Percentiles rank a stretch among this genome's conserved stretches.
Conservation (phyloP, 164 flowering plant genomes). For the Echeveria elegans region DNA sequence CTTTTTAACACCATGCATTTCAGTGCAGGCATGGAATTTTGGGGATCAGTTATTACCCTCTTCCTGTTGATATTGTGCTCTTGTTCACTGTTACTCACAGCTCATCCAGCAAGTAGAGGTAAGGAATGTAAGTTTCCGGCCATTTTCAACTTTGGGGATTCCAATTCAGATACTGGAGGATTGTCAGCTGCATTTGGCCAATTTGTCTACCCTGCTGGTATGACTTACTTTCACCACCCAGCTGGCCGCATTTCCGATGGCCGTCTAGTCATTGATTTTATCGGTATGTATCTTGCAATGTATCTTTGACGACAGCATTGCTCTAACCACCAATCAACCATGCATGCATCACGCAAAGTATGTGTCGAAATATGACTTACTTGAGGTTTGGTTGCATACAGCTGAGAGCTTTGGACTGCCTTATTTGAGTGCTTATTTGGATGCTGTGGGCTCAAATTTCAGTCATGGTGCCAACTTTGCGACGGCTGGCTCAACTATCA, state of each 20-base stretch:
- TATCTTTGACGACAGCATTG: neutral
- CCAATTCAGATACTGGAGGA: slow-evolving; percentile 2
- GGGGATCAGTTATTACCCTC: neutral
- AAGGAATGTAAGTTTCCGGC: neutral
- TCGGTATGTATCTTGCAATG: neutral
- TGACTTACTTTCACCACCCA: neutral
- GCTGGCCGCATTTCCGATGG: neutral
- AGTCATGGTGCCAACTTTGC: slow-evolving; percentile 1
- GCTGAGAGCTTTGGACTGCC: slow-evolving; percentile 5
- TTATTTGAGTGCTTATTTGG: neutral
- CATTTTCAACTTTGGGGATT: slow-evolving; percentile 1
- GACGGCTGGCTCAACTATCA: neutral
- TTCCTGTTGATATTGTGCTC: neutral
- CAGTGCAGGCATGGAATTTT: neutral
- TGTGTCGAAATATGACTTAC: neutral
- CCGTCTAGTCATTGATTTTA: neutral
- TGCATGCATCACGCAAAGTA: neutral
- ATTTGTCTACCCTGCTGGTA: neutral
- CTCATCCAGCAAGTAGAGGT: neutral
- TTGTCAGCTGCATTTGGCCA: slow-evolving; percentile 5
- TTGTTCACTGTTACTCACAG: neutral
- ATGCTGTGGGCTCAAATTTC: neutral
- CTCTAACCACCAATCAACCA: neutral
- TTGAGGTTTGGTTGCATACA: neutral
- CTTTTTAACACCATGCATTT: too few relatives aligned